These are phyloP conservation scores for Fusarium tuaranense DNA, from an alignment of 2,329 filamentous ascomycete genomes.

Conservation along the genomic window DNA sequence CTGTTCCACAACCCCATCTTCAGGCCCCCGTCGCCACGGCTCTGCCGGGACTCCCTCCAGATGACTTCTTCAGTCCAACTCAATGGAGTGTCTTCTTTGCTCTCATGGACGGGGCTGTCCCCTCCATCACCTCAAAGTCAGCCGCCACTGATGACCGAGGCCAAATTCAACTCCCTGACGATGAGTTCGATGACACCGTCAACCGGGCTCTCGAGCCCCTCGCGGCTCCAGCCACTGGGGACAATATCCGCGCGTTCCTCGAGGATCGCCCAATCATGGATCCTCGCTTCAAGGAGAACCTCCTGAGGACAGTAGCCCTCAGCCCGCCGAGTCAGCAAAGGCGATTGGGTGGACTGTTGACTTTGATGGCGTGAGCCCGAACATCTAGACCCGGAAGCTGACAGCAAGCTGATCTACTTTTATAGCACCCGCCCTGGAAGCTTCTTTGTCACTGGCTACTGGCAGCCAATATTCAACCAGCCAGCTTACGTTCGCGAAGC, in stretches of 20 bases:
- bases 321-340: constrained; percentile 49
- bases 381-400: background rate
- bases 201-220: constrained; percentile 52
- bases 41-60: constrained; percentile 44
- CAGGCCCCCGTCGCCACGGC: constrained; percentile 32
- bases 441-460: constrained; percentile 75
- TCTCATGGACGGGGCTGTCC: constrained; percentile 69
- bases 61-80: constrained; percentile 56
- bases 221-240: constrained; percentile 53
- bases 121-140: constrained; percentile 64
- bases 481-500: constrained; percentile 69
- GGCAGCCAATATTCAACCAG: constrained; percentile 71
- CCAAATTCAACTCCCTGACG: constrained; percentile 61
- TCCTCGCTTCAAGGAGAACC: constrained; percentile 63
- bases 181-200: constrained; percentile 62
- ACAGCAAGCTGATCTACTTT: constrained; percentile 1
- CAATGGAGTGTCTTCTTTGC: constrained; percentile 68
- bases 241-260: constrained; percentile 65
- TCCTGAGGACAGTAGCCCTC: constrained; percentile 57
- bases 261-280: constrained; percentile 63
- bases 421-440: constrained; percentile 72
- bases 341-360: constrained; percentile 55
- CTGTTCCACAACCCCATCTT: constrained; percentile 32
- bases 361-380: constrained; percentile 57
- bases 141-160: constrained; percentile 51